Evolutionary conservation across 345 rosid species (phyloP).

Genomic region (Combretum micranthum): DNA sequence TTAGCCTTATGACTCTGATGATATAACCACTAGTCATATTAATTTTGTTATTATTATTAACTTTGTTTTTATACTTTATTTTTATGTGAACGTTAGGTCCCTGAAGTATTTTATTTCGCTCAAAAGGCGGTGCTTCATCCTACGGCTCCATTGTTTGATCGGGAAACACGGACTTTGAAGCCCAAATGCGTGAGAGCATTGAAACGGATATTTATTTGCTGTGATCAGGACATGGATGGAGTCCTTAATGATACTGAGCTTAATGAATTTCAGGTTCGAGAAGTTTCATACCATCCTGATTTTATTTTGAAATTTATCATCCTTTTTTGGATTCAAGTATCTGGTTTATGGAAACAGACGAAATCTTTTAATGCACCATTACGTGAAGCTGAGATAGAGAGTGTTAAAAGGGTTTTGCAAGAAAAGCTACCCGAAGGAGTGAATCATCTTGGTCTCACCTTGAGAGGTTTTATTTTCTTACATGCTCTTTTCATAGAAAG

Average conservation of each 20-base stretch:
- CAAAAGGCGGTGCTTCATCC: constrained; percentile 84
- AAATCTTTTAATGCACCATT: constrained; percentile 68
- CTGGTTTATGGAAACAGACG: constrained; percentile 36
- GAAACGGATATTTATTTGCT: constrained; percentile 64
- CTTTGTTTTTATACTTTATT: background rate
- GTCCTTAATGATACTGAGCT: constrained; percentile 73
- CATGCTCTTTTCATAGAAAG: constrained; percentile 76
- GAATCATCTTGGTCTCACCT: constrained; percentile 70
- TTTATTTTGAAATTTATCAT: constrained; percentile 5
- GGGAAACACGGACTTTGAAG: constrained; percentile 55
- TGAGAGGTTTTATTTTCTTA: constrained; percentile 63
- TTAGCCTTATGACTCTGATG: background rate
- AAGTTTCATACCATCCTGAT: constrained; percentile 5
- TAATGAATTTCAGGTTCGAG: constrained; percentile 72
- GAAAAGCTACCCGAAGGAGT: constrained; percentile 77
- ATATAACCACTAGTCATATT: background rate
- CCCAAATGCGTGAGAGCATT: constrained; percentile 72
- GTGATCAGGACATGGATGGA: constrained; percentile 75
- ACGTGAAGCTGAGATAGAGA: constrained; percentile 68
- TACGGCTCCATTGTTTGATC: constrained; percentile 72
- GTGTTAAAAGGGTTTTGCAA: constrained; percentile 73
- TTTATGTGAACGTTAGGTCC: constrained; percentile 33
- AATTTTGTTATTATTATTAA: background rate
- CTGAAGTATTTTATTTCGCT: constrained; percentile 80
- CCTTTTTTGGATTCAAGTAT: constrained; percentile 12